Conservation (phyloP, 176 grass and related monocot genomes). For the Lolium perenne region DNA sequence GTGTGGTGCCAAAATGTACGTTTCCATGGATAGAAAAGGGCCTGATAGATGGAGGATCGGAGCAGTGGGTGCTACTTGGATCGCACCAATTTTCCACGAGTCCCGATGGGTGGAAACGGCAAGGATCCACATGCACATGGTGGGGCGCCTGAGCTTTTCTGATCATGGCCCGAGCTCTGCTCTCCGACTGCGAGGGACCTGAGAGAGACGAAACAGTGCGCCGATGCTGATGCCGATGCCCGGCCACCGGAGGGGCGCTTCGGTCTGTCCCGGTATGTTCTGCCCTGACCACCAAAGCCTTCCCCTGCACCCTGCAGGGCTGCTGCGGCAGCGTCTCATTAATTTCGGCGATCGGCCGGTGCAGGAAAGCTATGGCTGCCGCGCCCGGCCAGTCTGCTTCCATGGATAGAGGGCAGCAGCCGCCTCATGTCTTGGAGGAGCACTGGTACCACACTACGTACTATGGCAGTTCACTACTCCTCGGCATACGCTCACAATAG, state of each 20-base stretch:
- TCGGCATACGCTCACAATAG: too few species aligned
- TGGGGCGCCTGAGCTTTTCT: background rate
- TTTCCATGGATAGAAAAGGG: background rate
- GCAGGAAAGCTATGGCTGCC: too few species aligned
- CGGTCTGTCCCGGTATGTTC: background rate
- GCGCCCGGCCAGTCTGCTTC: too few species aligned
- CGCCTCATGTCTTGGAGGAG: too few species aligned
- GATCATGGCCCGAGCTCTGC: too few species aligned
- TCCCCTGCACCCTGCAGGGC: conserved; percentile 8
- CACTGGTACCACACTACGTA: too few species aligned
- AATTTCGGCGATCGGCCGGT: too few species aligned
- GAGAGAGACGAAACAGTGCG: background rate
- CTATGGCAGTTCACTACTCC: too few species aligned
- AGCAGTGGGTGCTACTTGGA: background rate
- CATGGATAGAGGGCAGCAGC: too few species aligned
- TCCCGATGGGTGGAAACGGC: background rate
- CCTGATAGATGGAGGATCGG: background rate
- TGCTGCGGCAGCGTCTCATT: background rate
- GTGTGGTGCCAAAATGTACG: background rate
- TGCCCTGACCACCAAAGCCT: background rate
- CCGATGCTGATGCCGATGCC: conserved; percentile 8
- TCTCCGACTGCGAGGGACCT: too few species aligned
- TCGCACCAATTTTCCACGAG: conserved; percentile 23
- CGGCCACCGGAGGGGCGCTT: background rate
- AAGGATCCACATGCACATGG: conserved; percentile 26